Evolutionary conservation across 768 basidiomycete species (phyloP).

Genomic region (Symmetrospora coprosmae): DNA sequence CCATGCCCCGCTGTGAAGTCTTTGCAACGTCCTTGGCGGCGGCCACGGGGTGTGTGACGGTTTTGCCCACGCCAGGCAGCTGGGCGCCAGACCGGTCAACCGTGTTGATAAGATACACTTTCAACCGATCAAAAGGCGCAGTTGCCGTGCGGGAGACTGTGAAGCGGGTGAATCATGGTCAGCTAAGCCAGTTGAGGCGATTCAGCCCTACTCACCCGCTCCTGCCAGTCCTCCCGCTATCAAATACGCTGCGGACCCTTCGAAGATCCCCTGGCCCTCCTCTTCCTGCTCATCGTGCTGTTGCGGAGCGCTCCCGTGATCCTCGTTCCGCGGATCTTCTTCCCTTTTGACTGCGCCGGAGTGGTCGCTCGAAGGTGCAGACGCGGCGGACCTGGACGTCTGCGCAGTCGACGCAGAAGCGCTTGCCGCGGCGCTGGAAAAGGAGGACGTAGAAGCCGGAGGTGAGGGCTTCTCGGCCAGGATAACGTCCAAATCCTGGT

Average conservation of each 20-base stretch:
- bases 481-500: conserved; percentile 31
- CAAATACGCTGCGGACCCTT: conserved; percentile 69
- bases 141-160: conserved; percentile 89
- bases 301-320: neutral
- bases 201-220: conserved; percentile 50
- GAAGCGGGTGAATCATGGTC: neutral
- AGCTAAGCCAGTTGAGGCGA: neutral
- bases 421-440: neutral
- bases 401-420: too few species aligned
- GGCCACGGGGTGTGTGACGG: conserved; percentile 34
- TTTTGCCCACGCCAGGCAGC: neutral
- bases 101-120: conserved; percentile 81
- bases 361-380: too few species aligned
- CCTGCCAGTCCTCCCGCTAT: conserved; percentile 89
- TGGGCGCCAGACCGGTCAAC: neutral
- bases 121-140: conserved; percentile 91
- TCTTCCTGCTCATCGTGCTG: conserved; percentile 40
- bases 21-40: conserved; percentile 23
- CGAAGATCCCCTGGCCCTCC: conserved; percentile 46
- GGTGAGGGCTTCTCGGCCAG: neutral
- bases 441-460: neutral
- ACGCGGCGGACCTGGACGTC: too few species aligned
- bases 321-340: too few species aligned
- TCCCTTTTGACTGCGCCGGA: too few species aligned
- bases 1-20: conserved; percentile 26